phyloP scores from a whole-genome alignment of 164 flowering plant species.

The Vitis riparia region DNA sequence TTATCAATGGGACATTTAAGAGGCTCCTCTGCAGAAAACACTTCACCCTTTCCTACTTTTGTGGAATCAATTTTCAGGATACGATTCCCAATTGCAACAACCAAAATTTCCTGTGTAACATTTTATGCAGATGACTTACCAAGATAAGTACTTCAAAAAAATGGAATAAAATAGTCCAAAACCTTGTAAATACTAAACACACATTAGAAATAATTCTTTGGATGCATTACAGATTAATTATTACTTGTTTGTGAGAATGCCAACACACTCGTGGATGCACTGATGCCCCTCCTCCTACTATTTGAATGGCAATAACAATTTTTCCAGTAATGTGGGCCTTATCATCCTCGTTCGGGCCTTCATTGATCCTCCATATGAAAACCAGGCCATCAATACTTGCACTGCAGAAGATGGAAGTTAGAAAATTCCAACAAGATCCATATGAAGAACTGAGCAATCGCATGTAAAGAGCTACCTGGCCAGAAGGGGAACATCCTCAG shows the following conservation, averaged over 20 bases:
- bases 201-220: neutral
- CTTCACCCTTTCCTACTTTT: slow-evolving; percentile 67
- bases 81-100: slow-evolving; percentile 69
- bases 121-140: neutral
- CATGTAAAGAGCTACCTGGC: slow-evolving; percentile 57
- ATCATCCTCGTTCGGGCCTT: slow-evolving; percentile 78
- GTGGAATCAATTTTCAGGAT: slow-evolving; percentile 72
- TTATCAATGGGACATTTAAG: slow-evolving; percentile 61
- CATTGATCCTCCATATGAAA: slow-evolving; percentile 76
- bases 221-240: neutral
- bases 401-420: slow-evolving; percentile 41
- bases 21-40: slow-evolving; percentile 65
- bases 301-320: slow-evolving; percentile 62
- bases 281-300: slow-evolving; percentile 55
- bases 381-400: slow-evolving; percentile 78
- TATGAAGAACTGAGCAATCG: neutral
- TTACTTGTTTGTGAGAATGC: slow-evolving; percentile 96
- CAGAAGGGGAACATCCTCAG: slow-evolving; percentile 89
- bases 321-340: slow-evolving; percentile 80
- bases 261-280: slow-evolving; percentile 86
- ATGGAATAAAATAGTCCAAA: neutral
- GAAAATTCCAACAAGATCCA: neutral
- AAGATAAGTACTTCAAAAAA: neutral
- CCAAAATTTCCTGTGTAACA: slow-evolving; percentile 68
- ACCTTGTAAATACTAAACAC: neutral